phyloP scores from a whole-genome alignment of 192 early-diverging fungal species.

The Podila horticola region DNA sequence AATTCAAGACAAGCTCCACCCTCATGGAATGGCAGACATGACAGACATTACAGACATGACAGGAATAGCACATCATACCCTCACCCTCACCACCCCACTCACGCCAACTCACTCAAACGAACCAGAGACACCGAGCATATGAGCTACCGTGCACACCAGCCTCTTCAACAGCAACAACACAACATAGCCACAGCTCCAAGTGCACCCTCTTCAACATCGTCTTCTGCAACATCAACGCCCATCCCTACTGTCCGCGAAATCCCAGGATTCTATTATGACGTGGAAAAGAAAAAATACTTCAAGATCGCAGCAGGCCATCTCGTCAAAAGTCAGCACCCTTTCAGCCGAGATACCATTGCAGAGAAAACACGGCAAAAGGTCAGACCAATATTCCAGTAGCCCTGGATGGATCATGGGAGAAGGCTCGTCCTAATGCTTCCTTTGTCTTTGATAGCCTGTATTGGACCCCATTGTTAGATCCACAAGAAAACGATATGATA shows the following conservation, averaged over 20 bases:
- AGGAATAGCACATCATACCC: too few species aligned
- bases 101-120: neutral
- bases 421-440: neutral
- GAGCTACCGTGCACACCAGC: neutral
- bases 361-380: slow-evolving; percentile 27
- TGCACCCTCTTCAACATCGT: neutral
- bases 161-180: neutral
- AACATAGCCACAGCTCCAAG: too few species aligned
- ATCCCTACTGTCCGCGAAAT: slow-evolving; percentile 12
- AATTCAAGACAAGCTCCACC: too few species aligned
- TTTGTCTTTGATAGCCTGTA: slow-evolving; percentile 9
- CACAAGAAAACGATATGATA: neutral
- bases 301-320: slow-evolving; percentile 41
- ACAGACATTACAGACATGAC: too few species aligned
- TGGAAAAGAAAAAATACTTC: slow-evolving; percentile 51
- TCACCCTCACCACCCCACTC: too few species aligned
- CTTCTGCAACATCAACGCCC: neutral
- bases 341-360: slow-evolving; percentile 41
- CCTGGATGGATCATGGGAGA: neutral
- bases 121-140: neutral
- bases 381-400: neutral
- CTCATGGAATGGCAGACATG: too few species aligned
- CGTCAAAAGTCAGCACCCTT: slow-evolving; percentile 22
- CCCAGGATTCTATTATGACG: slow-evolving; percentile 43
- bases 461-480: slow-evolving; percentile 16